phyloP scores from a whole-genome alignment of 2,329 filamentous ascomycete genomes.

The Bimuria novae-zelandiae region DNA sequence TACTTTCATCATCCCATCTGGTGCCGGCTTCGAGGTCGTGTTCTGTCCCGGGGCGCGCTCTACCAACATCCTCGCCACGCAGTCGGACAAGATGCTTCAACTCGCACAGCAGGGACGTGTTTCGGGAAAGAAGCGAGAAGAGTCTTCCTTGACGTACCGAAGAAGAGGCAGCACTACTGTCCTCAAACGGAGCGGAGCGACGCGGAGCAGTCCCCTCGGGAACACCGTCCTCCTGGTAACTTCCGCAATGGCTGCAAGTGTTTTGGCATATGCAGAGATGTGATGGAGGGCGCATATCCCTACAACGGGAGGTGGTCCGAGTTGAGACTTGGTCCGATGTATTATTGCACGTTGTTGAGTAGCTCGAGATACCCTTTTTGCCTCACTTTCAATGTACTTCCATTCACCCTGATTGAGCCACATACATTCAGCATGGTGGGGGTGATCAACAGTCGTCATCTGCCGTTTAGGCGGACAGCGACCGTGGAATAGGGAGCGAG shows the following conservation, averaged over 20 bases:
- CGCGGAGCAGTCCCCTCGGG: constrained; percentile 17
- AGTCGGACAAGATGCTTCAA: constrained; percentile 40
- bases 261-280: constrained; percentile 13
- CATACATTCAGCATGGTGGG: background rate
- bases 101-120: constrained; percentile 39
- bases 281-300: background rate
- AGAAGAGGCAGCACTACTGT: constrained; percentile 22
- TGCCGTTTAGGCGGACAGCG: background rate
- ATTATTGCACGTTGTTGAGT: constrained; percentile 6
- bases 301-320: background rate
- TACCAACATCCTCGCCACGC: constrained; percentile 53
- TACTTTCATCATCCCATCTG: constrained; percentile 62
- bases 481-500: constrained; percentile 17
- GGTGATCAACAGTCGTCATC: background rate
- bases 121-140: constrained; percentile 21
- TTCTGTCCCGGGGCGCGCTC: constrained; percentile 70
- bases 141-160: constrained; percentile 26
- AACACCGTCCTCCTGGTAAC: constrained; percentile 16
- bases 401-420: constrained; percentile 8
- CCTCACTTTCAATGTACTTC: constrained; percentile 8
- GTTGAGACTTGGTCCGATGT: background rate
- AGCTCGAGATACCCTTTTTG: constrained; percentile 20
- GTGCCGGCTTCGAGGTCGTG: constrained; percentile 77
- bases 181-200: constrained; percentile 21
- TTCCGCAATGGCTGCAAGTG: constrained; percentile 11